These are phyloP conservation scores for Scheffersomyces lignicola DNA, from an alignment of 1,139 yeast species.

Conservation along the genomic window DNA sequence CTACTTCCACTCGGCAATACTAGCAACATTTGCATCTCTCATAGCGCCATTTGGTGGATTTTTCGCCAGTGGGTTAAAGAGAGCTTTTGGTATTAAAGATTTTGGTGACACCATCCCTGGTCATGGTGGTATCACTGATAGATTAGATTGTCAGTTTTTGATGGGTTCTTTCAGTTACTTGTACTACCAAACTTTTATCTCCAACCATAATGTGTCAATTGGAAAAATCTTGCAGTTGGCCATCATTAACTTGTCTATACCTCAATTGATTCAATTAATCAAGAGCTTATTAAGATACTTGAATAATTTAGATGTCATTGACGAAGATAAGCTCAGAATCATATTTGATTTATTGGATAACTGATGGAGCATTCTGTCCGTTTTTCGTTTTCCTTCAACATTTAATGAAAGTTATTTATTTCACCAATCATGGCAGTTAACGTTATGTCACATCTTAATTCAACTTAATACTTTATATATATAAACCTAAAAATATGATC, in stretches of 20 bases:
- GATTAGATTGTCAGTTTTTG: conserved; percentile 96
- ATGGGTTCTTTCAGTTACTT: conserved; percentile 96
- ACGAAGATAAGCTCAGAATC: conserved; percentile 26
- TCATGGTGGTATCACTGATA: conserved; percentile 97
- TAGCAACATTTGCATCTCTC: conserved; percentile 93
- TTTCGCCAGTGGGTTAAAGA: conserved; percentile 93
- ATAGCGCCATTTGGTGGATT: conserved; percentile 99
- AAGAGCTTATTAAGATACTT: conserved; percentile 64
- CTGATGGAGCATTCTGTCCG: no score
- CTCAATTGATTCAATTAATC: conserved; percentile 66
- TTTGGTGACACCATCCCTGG: conserved; percentile 54
- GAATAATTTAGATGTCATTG: conserved; percentile 52
- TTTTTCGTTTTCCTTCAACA: no score
- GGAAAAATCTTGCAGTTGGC: conserved; percentile 76
- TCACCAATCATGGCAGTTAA: no score
- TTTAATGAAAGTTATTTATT: no score
- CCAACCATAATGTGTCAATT: conserved; percentile 68
- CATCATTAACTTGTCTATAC: conserved; percentile 65
- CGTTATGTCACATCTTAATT: no score
- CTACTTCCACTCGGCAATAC: conserved; percentile 79
- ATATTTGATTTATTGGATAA: conserved; percentile 30
- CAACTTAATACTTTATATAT: no score
- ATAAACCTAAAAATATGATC: no score
- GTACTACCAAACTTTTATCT: conserved; percentile 88
- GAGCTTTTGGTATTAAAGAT: conserved; percentile 83